Conservation (phyloP, 331 rosid species). For the Erythrophleum ivorense region DNA sequence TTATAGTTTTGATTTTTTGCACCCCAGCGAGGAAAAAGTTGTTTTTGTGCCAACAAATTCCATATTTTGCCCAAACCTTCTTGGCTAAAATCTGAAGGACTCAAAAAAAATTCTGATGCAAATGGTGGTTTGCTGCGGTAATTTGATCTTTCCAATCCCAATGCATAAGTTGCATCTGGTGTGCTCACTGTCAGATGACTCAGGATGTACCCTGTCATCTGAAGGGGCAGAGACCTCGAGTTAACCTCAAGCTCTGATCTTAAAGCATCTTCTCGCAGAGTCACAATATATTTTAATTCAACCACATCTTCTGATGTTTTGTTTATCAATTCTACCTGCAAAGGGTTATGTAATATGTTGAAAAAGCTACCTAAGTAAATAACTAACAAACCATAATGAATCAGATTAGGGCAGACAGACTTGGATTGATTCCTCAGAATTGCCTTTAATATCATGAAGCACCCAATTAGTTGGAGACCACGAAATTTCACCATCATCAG, state of each 20-base stretch:
- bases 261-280: slow-evolving; percentile 59
- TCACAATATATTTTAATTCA: slow-evolving; percentile 70
- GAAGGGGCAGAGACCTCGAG: slow-evolving; percentile 55
- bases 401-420: slow-evolving; percentile 37
- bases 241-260: slow-evolving; percentile 67
- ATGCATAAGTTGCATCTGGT: slow-evolving; percentile 85
- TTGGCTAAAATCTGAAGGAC: slow-evolving; percentile 56
- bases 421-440: slow-evolving; percentile 67
- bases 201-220: slow-evolving; percentile 64
- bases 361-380: background rate
- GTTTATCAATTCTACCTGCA: slow-evolving; percentile 76
- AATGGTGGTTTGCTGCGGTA: slow-evolving; percentile 59
- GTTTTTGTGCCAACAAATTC: slow-evolving; percentile 43
- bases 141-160: slow-evolving; percentile 77
- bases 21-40: slow-evolving; percentile 48
- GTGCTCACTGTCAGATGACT: slow-evolving; percentile 88
- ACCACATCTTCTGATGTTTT: slow-evolving; percentile 49
- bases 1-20: slow-evolving; percentile 36
- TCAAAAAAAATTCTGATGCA: slow-evolving; percentile 52
- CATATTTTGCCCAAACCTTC: slow-evolving; percentile 47
- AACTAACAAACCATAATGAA: background rate
- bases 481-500: slow-evolving; percentile 37
- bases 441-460: slow-evolving; percentile 61
- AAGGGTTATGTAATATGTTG: slow-evolving; percentile 18
- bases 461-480: slow-evolving; percentile 75